phyloP scores from a whole-genome alignment of 306 rosid genomes.

The Pueraria montana region DNA sequence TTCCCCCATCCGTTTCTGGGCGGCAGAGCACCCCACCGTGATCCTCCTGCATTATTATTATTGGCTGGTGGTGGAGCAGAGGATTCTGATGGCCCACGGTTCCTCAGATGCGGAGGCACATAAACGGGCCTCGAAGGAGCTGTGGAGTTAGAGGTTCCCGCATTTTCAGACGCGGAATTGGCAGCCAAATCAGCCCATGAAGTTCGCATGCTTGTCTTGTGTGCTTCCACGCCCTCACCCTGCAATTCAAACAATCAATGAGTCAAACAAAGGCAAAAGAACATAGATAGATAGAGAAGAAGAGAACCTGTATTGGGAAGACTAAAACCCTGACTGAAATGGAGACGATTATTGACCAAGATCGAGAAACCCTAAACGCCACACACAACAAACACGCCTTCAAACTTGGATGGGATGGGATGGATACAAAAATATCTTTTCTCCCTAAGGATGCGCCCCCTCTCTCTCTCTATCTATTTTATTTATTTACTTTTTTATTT shows the following conservation, averaged over 20 bases:
- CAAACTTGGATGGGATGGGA: constrained; percentile 37
- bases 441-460: constrained; percentile 25
- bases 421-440: constrained; percentile 54
- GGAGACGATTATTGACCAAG: constrained; percentile 33
- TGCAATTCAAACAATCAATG: neutral
- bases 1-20: constrained; percentile 69
- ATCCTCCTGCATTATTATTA: constrained; percentile 48
- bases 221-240: neutral
- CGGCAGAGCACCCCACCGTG: constrained; percentile 55
- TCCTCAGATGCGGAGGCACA: constrained; percentile 92
- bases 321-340: constrained; percentile 50
- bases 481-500: no score
- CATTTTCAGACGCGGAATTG: constrained; percentile 79
- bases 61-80: constrained; percentile 49
- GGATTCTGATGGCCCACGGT: constrained; percentile 63
- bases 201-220: constrained; percentile 68
- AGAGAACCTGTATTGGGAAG: neutral
- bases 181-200: constrained; percentile 98
- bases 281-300: no score
- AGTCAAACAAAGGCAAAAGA: neutral
- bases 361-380: constrained; percentile 54
- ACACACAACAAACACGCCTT: constrained; percentile 46
- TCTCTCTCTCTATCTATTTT: constrained; percentile 21
- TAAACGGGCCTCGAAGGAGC: constrained; percentile 64
- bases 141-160: constrained; percentile 46